phyloP scores from a whole-genome alignment of 108 stramenopile species.

The Cyclotella distinguenda region DNA sequence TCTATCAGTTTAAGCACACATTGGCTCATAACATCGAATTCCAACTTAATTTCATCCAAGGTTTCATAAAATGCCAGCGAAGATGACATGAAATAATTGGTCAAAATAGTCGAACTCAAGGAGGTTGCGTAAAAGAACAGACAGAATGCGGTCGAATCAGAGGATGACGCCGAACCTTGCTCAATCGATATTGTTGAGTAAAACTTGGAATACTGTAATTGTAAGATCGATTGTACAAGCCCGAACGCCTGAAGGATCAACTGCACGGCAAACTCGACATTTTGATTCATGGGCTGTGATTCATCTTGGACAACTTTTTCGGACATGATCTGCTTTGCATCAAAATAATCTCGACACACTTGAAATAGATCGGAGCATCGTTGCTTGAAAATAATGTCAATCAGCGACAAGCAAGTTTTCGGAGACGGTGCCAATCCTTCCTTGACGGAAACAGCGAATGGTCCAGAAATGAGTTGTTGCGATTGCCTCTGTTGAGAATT shows the following conservation, averaged over 20 bases:
- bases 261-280: conserved; percentile 29
- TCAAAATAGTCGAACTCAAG: conserved; percentile 29
- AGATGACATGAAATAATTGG: conserved; percentile 20
- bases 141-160: conserved; percentile 21
- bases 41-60: conserved; percentile 15
- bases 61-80: conserved; percentile 14
- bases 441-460: conserved; percentile 25
- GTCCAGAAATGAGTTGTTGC: conserved; percentile 20
- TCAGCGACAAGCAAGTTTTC: conserved; percentile 31
- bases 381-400: conserved; percentile 49
- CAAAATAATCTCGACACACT: conserved; percentile 17
- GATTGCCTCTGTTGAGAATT: conserved; percentile 11
- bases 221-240: conserved; percentile 33
- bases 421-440: conserved; percentile 37
- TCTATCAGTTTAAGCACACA: conserved; percentile 28
- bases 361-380: conserved; percentile 30
- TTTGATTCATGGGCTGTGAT: conserved; percentile 7
- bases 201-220: conserved; percentile 16
- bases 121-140: conserved; percentile 38
- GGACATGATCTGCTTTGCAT: neutral
- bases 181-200: neutral
- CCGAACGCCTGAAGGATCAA: conserved; percentile 23
- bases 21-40: conserved; percentile 8
- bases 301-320: neutral
- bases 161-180: neutral